Base-by-base conservation (phyloP, 345 rosid species). In the Linum usitatissimum region DNA sequence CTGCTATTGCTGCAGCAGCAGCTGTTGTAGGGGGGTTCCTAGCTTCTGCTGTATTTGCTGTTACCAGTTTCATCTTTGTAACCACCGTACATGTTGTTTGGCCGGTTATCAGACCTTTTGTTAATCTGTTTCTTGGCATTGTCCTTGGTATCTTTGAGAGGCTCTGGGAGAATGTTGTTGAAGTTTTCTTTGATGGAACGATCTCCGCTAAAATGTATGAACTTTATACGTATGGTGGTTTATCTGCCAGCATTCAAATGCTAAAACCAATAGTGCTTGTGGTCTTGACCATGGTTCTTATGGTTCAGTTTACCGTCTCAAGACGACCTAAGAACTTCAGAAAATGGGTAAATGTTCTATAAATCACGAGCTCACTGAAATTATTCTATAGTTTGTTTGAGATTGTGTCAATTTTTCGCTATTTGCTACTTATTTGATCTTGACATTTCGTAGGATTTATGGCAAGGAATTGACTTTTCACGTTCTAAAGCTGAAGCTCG, bases 401-500 rank as follows among this genome's bases (percentile, higher is more conserved):
- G 17, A 59, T 18, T 39, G 12, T 53, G 10, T 13, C 51, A 14
- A 56, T n/a, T 17, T 19, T 55, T 39, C 61, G 61, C 30, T 53
- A 9, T 18, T 31, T 53, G 66, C 15, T 61, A 48, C 62, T 62
- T 31, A 78, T 59, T 6, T 20, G 57, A 18, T 61, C 42, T 70
- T 58, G 30, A 49, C 57, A 59, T 60, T 73, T 68, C 76, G 71
- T 79, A 91, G 97, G 97, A 88, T 69, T 74, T 91, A 54, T 91
- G 96, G 97, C 94, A 84, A 81, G 97, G 97, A 59, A 88, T 88
- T 79, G 91, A 88, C 62, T 91, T 91, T 81, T 86, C 97, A 69
- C 88, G 83, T 65, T 91, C 97, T 68, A 91, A 91, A 85, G 91
- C 96, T 57, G 96, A 91, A 84, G 97, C 97, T 70, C 96, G 96